These are phyloP conservation scores for Silene latifolia DNA, from an alignment of 148 eudicot species.

Conservation along the genomic window DNA sequence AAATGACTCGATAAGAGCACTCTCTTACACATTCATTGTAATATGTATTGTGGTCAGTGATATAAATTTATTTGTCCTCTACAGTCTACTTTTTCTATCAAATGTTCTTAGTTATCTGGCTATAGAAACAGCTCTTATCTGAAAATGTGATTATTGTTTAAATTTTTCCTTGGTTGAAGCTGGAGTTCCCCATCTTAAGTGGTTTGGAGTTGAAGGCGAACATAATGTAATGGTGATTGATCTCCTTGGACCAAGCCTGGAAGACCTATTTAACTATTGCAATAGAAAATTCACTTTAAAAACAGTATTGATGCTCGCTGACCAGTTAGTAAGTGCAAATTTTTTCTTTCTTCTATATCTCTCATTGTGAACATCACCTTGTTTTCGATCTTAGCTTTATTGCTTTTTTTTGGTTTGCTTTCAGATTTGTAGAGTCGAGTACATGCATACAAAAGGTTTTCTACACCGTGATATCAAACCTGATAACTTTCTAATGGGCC, in stretches of 20 bases:
- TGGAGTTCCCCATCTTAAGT: conserved; percentile 71
- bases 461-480: conserved; percentile 96
- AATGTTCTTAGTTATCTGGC: neutral
- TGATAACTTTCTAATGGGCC: conserved; percentile 85
- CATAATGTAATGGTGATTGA: conserved; percentile 86
- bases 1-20: too few relatives aligned
- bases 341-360: too few relatives aligned
- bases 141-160: neutral
- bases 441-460: conserved; percentile 81
- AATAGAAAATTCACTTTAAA: conserved; percentile 64
- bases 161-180: conserved; percentile 38
- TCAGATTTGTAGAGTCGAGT: conserved; percentile 79
- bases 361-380: neutral
- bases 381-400: neutral
- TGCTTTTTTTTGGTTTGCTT: conserved; percentile 11
- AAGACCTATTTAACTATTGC: conserved; percentile 82
- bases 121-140: neutral
- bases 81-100: neutral
- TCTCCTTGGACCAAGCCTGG: conserved; percentile 87
- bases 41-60: too few relatives aligned
- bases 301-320: conserved; percentile 90
- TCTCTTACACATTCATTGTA: too few relatives aligned
- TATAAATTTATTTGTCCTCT: too few relatives aligned
- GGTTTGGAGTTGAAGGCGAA: conserved; percentile 85
- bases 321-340: conserved; percentile 65